Evolutionary conservation across 176 grass and related monocot genomes (phyloP), one percentile per base, ranked within the genome.

Genomic region (Tuctoria greenei): DNA sequence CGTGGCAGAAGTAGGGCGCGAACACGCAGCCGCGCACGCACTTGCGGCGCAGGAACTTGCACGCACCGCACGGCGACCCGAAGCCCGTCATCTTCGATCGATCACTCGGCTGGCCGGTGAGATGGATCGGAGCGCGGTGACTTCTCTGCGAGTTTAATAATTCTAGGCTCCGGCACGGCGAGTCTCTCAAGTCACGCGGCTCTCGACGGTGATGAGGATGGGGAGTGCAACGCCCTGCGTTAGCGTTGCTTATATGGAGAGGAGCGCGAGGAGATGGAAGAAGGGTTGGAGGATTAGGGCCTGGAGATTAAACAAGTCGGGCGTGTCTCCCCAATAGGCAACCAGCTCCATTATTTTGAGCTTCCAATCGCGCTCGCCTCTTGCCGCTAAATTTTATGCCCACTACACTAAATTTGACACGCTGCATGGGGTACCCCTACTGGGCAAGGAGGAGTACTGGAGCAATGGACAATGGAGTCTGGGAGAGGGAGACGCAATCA

Each of bases 1-100:
- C 95, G 50, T 97, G 95, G 82, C 95, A 93, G 85, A 97, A 97
- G 91, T 90, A 97, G 6, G 95, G 95, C 47, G 95, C 95, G 81
- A 97, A 94, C 2, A 97, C 88, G 74, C 95, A 97, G 8, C 95
- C 95, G 27, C 88, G 87, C 37, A 85, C 88, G 79, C 95, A 97
- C 88, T 93, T 97, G 67, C 94, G 79, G 41, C 94, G 70, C 24
- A 97, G 84, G 41, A 97, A 97, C 86, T 93, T 97, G 91, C 94
- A 97, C 73, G 94, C 94, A 6, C 94, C 94, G 78, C 94, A 97
- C 31, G 94, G 94, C 56, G 94, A 97, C 1, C 94, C 94, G 4
- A 97, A 88, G 24, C 95, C 95, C 36, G 91, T 88, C 95, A 97
- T 97, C 74, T 66, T 28, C 11, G 45, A 44, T 17, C 24, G 25